Evolutionary conservation across 495 filamentous ascomycete species (phyloP).

Genomic region (Penicillium cinerascens): DNA sequence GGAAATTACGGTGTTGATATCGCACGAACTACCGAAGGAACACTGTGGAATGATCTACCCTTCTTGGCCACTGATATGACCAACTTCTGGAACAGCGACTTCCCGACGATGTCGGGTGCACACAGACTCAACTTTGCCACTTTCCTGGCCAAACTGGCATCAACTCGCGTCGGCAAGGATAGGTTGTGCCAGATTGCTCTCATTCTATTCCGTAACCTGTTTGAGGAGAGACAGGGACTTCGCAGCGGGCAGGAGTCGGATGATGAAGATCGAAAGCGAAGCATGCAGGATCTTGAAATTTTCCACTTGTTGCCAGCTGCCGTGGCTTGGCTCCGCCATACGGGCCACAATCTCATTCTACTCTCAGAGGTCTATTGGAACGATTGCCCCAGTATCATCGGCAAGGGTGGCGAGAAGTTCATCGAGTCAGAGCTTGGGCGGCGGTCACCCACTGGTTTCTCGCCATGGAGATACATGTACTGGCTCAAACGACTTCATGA

Average conservation of each 20-base stretch:
- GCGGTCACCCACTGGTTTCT: conserved; percentile 7
- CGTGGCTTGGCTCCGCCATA: conserved; percentile 9
- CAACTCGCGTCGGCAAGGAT: conserved; percentile 14
- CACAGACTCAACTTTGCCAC: conserved; percentile 20
- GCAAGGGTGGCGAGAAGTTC: conserved; percentile 12
- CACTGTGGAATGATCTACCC: conserved; percentile 21
- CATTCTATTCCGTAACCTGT: conserved; percentile 11
- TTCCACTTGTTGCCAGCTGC: conserved; percentile 18
- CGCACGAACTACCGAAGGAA: conserved; percentile 16
- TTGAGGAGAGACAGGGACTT: conserved; percentile 11
- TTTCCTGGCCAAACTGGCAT: conserved; percentile 20
- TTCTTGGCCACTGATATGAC: conserved; percentile 21
- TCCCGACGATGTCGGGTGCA: conserved; percentile 10
- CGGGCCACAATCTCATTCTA: conserved; percentile 9
- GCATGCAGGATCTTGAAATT: conserved; percentile 8
- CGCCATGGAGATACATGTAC: conserved; percentile 12
- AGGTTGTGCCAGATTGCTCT: conserved; percentile 19
- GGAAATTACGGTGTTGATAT: conserved; percentile 14
- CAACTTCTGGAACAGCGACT: conserved; percentile 11
- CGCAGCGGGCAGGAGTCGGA: conserved; percentile 11
- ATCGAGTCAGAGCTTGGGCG: conserved; percentile 5
- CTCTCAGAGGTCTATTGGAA: conserved; percentile 20
- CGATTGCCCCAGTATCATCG: conserved; percentile 11
- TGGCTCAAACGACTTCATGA: conserved; percentile 7
- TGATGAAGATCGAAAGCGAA: conserved; percentile 12